Evolutionary conservation across 306 rosid species (phyloP), one percentile per base, ranked within the genome.

Genomic region (Pachyrhizus erosus): DNA sequence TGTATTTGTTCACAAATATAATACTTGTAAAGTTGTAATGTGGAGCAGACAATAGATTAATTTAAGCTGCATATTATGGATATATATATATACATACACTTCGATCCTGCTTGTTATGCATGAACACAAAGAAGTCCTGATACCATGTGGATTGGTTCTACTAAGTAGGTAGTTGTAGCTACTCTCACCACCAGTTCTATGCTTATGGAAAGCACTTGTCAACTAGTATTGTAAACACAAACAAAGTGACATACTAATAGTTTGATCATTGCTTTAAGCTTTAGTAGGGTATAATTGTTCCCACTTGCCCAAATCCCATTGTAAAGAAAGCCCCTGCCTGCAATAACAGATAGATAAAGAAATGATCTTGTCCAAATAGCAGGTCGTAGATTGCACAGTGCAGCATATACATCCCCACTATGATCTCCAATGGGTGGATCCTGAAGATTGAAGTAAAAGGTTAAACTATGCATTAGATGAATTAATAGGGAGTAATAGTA

Each of bases 251-350:
- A 34, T 73, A 58, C 60, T 62, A 12, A 61, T 66, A 64, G 33
- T 45, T 60, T 23, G 52, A 57, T 77, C 34, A 21, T n/a, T 27
- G 43, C 51, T 73, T 79, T 45, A 27, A 61, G 61, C 64, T 80
- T 80, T 79, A 89, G 67, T 67, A 81, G 68, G 87, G 87, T 42
- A 88, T 84, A 74, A 84, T 39, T 69, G 88, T 88, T 80, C 91
- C 93, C 70, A 90, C 86, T 84, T 51, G 67, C 65, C 90, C 90
- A 73, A 90, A 86, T 54, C 90, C 91, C 84, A 86, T 86, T 54
- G 86, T 82, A 80, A 90, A 90, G 90, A 90, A 90, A 76, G 88
- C 88, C 68, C 85, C 90, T 62, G 93, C 87, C 83, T 87, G 93
- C 84, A 90, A 21, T 74, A 87, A 69, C 60, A 87, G 85, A 84